Base-by-base conservation (phyloP, 1,139 yeast species). In the Magnusiomyces tetraspermus region DNA sequence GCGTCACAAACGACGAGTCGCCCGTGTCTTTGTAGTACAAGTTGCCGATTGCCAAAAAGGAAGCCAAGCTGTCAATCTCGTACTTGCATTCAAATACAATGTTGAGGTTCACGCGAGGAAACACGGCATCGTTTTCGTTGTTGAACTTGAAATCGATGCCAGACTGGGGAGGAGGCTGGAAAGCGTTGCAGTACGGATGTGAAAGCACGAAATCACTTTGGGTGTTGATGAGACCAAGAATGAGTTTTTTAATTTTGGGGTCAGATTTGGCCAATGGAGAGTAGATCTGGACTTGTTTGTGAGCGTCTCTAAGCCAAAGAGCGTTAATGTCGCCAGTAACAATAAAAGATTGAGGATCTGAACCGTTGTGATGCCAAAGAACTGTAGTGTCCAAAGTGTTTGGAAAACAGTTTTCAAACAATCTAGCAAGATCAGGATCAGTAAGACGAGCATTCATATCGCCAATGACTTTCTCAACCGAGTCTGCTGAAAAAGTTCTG, bases 281-380 rank as follows among this genome's bases (percentile, higher is more conserved):
- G 63, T 87, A 89, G 1, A 86, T 88, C 1, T 88, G 76, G 53
- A 88, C 71, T 64, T 88, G 96, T 59, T 95, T 73, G 0, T 95
- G 88, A 1, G 95, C 82, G 67, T 88, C 96, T 48, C 96, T 70
- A 41, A 88, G 71, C 82, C 96, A 88, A 67, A 87, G 95, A 1
- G 96, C 96, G 66, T 87, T 89, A 52, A 71, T 71, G 61, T 87
- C 96, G 2, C 96, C 96, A 0, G 96, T 88, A 36, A 88, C 95
- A 1, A 88, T 78, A 67, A 88, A 88, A 0, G 84, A 73, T 55
- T 75, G 71, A 45, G 57, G 51, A 26, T 58, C 59, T 13, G 59
- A 41, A 28, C 66, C 62, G 37, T 60, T 61, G 15, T 66, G 63
- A 64, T 84, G 88, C 88, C 90, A 88, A 54, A 85, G 72, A 49